phyloP scores from a whole-genome alignment of 306 rosid species.

The Begonia peltatifolia region DNA sequence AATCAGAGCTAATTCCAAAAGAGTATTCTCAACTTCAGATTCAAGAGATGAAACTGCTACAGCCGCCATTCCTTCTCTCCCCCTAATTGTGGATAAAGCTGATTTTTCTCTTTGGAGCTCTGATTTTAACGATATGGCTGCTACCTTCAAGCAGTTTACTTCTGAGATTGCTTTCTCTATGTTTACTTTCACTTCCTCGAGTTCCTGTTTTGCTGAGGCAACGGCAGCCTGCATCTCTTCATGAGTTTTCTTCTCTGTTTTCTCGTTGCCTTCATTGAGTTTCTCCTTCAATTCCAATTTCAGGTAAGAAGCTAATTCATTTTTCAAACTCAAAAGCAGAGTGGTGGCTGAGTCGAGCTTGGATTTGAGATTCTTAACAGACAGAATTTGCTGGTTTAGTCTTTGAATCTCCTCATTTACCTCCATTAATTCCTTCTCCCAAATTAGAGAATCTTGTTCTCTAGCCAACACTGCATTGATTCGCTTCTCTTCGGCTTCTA shows the following conservation, averaged over 20 bases:
- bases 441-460: slow-evolving; percentile 87
- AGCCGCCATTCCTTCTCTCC: slow-evolving; percentile 97
- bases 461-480: slow-evolving; percentile 84
- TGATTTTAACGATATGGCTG: slow-evolving; percentile 55
- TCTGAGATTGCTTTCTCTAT: slow-evolving; percentile 82
- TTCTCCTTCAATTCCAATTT: slow-evolving; percentile 60
- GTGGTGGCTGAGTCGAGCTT: slow-evolving; percentile 72
- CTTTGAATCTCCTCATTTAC: slow-evolving; percentile 80
- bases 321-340: slow-evolving; percentile 67
- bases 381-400: slow-evolving; percentile 55
- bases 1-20: slow-evolving; percentile 71
- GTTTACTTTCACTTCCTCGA: slow-evolving; percentile 71
- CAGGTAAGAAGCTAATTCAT: slow-evolving; percentile 82
- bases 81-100: slow-evolving; percentile 45
- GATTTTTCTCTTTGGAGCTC: slow-evolving; percentile 82
- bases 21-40: slow-evolving; percentile 71
- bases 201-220: slow-evolving; percentile 63
- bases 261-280: slow-evolving; percentile 27
- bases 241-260: slow-evolving; percentile 38
- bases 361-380: slow-evolving; percentile 71
- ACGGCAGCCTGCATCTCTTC: slow-evolving; percentile 61
- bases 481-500: slow-evolving; percentile 97
- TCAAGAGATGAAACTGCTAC: slow-evolving; percentile 82
- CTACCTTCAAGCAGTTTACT: slow-evolving; percentile 71
- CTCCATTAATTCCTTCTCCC: slow-evolving; percentile 90